Conservation (phyloP, 768 basidiomycete species). For the Hericium alpestre region DNA sequence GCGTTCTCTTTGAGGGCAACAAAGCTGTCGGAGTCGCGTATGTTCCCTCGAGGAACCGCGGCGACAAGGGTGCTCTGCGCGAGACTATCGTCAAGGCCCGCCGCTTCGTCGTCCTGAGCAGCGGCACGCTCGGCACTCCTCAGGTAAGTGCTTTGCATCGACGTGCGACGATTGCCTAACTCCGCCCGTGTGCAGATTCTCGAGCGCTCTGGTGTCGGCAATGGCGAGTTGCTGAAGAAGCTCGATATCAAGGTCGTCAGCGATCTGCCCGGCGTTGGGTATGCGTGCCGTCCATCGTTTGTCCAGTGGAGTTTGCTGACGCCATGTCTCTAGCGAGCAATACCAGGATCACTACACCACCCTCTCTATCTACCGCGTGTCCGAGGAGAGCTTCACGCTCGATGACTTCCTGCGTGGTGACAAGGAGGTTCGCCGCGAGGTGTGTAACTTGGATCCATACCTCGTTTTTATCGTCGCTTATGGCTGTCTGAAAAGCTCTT, state of each 20-base stretch:
- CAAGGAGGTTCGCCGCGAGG: constrained; percentile 46
- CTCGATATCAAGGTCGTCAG: constrained; percentile 52
- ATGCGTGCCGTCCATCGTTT: constrained; percentile 12
- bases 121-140: constrained; percentile 60
- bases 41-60: constrained; percentile 52
- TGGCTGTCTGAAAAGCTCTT: constrained; percentile 29
- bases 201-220: constrained; percentile 63
- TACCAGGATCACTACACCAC: constrained; percentile 73
- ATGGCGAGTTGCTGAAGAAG: constrained; percentile 41
- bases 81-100: constrained; percentile 50
- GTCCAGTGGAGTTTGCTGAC: background rate
- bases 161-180: background rate
- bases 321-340: constrained; percentile 34
- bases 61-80: constrained; percentile 34
- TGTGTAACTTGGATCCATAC: constrained; percentile 10
- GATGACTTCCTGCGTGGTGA: constrained; percentile 67
- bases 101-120: constrained; percentile 55
- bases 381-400: constrained; percentile 49
- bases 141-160: constrained; percentile 21
- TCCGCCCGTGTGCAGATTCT: constrained; percentile 33
- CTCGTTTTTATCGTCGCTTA: background rate
- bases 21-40: constrained; percentile 67
- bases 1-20: constrained; percentile 63
- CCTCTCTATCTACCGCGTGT: constrained; percentile 54
- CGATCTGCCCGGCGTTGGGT: constrained; percentile 65